Conservation (phyloP, 1,284 basidiomycete genomes). For the Cryptococcus neoformans region DNA sequence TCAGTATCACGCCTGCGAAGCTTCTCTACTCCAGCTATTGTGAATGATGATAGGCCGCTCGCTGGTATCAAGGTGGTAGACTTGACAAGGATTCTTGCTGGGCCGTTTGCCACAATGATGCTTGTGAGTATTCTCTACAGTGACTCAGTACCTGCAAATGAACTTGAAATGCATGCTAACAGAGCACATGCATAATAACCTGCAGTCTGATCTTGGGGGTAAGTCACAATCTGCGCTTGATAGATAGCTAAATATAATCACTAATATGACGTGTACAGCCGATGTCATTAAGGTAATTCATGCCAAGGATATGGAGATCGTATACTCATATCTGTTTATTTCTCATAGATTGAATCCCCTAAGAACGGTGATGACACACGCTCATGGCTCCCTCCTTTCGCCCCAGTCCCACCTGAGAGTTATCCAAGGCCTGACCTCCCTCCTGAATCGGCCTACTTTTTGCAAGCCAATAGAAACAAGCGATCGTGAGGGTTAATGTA, state of each 20-base stretch:
- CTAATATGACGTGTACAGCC: constrained; percentile 48
- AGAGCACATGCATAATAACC: neutral
- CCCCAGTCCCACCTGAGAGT: constrained; percentile 52
- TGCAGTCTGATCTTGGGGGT: constrained; percentile 21
- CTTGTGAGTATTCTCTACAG: constrained; percentile 57
- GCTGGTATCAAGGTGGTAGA: constrained; percentile 79
- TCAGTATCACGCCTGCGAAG: too few relatives aligned
- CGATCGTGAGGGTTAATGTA: constrained; percentile 54
- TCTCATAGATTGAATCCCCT: constrained; percentile 67
- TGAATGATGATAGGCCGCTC: constrained; percentile 55
- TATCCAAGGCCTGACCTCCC: constrained; percentile 64
- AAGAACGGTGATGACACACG: constrained; percentile 86
- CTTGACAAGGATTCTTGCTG: constrained; percentile 82
- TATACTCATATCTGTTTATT: neutral
- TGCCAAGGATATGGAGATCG: constrained; percentile 1
- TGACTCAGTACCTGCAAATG: neutral
- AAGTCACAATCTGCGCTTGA: neutral
- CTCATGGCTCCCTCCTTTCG: constrained; percentile 75
- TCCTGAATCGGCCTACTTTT: constrained; percentile 89
- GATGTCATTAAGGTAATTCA: constrained; percentile 72
- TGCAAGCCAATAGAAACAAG: constrained; percentile 86
- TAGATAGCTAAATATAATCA: neutral
- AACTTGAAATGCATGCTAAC: neutral
- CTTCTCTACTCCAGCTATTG: too few relatives aligned
- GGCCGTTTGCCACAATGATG: constrained; percentile 85